phyloP scores from a whole-genome alignment of 2,329 filamentous ascomycete genomes.

The Alternaria sp. region DNA sequence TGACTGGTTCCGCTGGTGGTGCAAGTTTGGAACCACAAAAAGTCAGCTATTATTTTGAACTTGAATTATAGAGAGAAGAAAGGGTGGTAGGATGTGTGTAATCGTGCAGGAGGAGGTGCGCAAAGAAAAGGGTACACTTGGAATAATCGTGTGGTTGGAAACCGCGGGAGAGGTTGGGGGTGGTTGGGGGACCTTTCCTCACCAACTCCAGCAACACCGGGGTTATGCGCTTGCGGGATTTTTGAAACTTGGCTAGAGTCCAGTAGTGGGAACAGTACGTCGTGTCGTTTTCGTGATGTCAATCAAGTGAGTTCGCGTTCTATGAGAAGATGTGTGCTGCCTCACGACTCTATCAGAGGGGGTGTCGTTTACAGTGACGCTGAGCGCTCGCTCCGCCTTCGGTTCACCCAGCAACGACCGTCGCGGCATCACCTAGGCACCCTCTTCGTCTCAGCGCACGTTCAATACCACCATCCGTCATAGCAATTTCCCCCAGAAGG shows the following conservation, averaged over 20 bases:
- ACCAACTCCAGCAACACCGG: constrained; percentile 9
- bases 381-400: constrained; percentile 8
- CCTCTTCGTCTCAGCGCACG: constrained; percentile 11
- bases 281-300: constrained; percentile 9
- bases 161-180: constrained; percentile 24
- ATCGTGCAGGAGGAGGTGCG: constrained; percentile 26
- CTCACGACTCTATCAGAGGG: constrained; percentile 1
- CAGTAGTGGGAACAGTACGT: not conserved
- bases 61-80: not conserved
- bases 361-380: not conserved
- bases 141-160: constrained; percentile 41
- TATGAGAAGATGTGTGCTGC: constrained; percentile 13
- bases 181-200: constrained; percentile 16
- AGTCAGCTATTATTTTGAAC: constrained; percentile 19
- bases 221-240: constrained; percentile 15
- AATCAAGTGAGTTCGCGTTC: constrained; percentile 6
- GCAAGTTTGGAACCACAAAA: constrained; percentile 8
- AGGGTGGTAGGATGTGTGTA: constrained; percentile 19
- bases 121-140: constrained; percentile 45
- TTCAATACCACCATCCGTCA: constrained; percentile 13
- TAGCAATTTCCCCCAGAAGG: constrained; percentile 1
- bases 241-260: constrained; percentile 8
- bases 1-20: constrained; percentile 7
- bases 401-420: constrained; percentile 27
- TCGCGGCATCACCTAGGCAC: constrained; percentile 2